phyloP scores from a whole-genome alignment of 129 eudicot species.

The carrot (Daucus carota) region DH1_v3.0 NC_030388.2:26140001-26140500 shows the following conservation, averaged over 20 bases:
- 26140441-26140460: slow-evolving; percentile 85
- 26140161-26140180: not conserved
- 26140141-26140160: not conserved
- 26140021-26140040: not conserved
- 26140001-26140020: not conserved
- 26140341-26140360: slow-evolving; percentile 66
- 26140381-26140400: slow-evolving; percentile 94
- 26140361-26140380: slow-evolving; percentile 93
- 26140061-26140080: not conserved
- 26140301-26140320: not conserved
- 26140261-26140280: slow-evolving; percentile 64
- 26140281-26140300: not conserved
- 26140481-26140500: not conserved
- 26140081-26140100: not conserved
- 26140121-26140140: not conserved
- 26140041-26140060: not conserved
- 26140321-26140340: not conserved
- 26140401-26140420: slow-evolving; percentile 93
- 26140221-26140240: slow-evolving; percentile 73
- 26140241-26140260: slow-evolving; percentile 81
- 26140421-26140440: slow-evolving; percentile 96
- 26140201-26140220: slow-evolving; percentile 63
- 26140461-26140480: not conserved
- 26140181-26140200: not conserved
- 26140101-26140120: not conserved